Evolutionary conservation across 2,329 filamentous ascomycete species (phyloP).

Genomic region (Acephala macrosclerotiorum): DNA sequence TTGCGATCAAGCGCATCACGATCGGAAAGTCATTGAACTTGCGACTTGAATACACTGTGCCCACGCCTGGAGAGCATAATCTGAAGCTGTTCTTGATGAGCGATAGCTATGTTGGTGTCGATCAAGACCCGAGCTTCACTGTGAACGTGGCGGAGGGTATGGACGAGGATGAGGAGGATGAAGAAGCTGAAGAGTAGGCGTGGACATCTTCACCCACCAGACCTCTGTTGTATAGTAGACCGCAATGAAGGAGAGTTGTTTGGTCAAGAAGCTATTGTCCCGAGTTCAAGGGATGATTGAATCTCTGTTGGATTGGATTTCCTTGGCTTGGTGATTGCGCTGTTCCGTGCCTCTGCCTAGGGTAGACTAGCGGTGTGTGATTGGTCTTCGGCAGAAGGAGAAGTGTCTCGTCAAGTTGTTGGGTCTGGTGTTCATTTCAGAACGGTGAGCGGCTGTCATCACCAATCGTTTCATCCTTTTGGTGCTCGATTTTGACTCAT

Average conservation of each 20-base stretch:
- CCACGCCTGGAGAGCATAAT: conserved; percentile 82
- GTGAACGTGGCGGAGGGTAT: conserved; percentile 89
- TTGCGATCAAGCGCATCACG: conserved; percentile 95
- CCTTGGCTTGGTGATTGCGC: conserved; percentile 39
- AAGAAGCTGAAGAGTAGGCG: conserved; percentile 61
- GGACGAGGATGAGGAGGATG: conserved; percentile 91
- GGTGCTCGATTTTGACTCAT: conserved; percentile 16
- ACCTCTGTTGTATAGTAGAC: conserved; percentile 44
- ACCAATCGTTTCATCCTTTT: conserved; percentile 27
- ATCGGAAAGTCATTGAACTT: conserved; percentile 81
- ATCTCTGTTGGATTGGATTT: conserved; percentile 35
- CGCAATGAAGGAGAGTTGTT: conserved; percentile 34
- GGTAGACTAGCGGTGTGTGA: conserved; percentile 27
- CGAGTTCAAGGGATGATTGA: conserved; percentile 21
- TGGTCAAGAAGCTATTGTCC: conserved; percentile 31
- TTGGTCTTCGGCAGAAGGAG: conserved; percentile 34
- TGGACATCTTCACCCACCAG: conserved; percentile 26
- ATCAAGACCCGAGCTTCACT: conserved; percentile 91
- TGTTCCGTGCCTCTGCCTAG: conserved; percentile 37
- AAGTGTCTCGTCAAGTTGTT: conserved; percentile 10
- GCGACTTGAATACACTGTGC: conserved; percentile 87
- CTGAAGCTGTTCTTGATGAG: conserved; percentile 95
- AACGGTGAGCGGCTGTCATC: conserved; percentile 33
- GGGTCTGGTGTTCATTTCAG: conserved; percentile 34
- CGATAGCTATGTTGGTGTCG: conserved; percentile 95